phyloP scores from a whole-genome alignment of 192 early-diverging fungal species.

The Kickxella alabastrina region DNA sequence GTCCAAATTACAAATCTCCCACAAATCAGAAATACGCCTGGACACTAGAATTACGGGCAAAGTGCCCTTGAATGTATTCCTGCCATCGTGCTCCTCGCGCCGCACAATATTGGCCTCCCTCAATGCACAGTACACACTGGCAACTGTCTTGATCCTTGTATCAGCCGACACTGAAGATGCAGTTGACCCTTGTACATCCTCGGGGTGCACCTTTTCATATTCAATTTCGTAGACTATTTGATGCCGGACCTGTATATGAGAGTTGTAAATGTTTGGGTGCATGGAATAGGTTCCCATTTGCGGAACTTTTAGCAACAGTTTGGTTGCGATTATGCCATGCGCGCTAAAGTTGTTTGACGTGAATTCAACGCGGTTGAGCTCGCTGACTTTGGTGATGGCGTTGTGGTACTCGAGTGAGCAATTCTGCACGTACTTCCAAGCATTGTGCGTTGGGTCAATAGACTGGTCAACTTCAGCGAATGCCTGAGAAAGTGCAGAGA shows the following conservation, averaged over 20 bases:
- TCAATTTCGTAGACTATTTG: conserved; percentile 43
- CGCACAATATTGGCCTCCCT: conserved; percentile 27
- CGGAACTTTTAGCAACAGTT: conserved; percentile 9
- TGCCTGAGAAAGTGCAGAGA: conserved; percentile 2
- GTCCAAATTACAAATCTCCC: conserved; percentile 21
- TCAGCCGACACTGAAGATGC: conserved; percentile 1
- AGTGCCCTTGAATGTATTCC: conserved; percentile 16
- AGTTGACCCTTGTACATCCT: neutral
- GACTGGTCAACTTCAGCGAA: too few relatives aligned
- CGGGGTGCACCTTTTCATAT: conserved; percentile 6
- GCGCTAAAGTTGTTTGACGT: neutral
- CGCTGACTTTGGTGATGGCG: conserved; percentile 30
- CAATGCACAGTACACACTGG: conserved; percentile 13
- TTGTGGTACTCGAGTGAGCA: conserved; percentile 23
- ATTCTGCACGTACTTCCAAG: conserved; percentile 22
- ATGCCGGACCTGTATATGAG: conserved; percentile 45
- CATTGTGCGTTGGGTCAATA: too few relatives aligned
- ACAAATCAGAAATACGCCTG: conserved; percentile 18
- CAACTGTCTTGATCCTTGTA: conserved; percentile 19
- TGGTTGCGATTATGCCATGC: conserved; percentile 14
- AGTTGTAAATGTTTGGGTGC: conserved; percentile 33
- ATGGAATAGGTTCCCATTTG: neutral
- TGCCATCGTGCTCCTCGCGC: conserved; percentile 15
- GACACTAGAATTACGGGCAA: conserved; percentile 30
- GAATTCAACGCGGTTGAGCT: conserved; percentile 4